A percentile compares a stretch with the other conserved stretches of the same genome.
Evolutionary conservation across 179 eudicot genomes (phyloP).

Genomic region (Beta lomatogona): DNA sequence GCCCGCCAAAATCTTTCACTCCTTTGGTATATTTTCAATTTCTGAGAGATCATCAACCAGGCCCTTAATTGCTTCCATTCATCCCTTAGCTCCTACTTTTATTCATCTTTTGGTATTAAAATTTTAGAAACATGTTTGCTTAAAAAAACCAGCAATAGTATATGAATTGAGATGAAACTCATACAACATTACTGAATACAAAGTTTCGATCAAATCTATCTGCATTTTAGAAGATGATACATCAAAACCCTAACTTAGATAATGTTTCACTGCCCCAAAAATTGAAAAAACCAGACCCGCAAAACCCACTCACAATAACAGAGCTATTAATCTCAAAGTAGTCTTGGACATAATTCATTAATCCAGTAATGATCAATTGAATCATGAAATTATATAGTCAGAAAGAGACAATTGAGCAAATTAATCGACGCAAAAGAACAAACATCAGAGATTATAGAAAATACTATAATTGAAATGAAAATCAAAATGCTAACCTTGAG

Average conservation of each 20-base stretch:
- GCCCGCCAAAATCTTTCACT: neutral
- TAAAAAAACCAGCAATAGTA: neutral
- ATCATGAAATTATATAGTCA: neutral
- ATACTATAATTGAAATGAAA: neutral
- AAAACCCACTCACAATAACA: neutral
- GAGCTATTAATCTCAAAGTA: neutral
- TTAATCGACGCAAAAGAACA: neutral
- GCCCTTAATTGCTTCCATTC: neutral
- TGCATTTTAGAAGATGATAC: neutral
- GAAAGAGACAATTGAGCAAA: neutral
- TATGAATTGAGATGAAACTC: neutral
- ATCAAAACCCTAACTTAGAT: neutral
- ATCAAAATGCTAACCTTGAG: slow-evolving; percentile 4
- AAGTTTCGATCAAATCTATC: neutral
- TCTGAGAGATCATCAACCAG: neutral
- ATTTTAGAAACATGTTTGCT: neutral
- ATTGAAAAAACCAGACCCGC: neutral
- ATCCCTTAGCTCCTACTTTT: neutral
- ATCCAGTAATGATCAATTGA: neutral
- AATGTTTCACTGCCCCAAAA: neutral
- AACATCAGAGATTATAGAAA: neutral
- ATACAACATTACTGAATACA: neutral
- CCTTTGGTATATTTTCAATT: neutral
- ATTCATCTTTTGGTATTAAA: neutral
- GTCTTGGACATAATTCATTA: neutral